Evolutionary conservation across 139 green algal genomes (phyloP).

Genomic region (Asterochloris erici): DNA sequence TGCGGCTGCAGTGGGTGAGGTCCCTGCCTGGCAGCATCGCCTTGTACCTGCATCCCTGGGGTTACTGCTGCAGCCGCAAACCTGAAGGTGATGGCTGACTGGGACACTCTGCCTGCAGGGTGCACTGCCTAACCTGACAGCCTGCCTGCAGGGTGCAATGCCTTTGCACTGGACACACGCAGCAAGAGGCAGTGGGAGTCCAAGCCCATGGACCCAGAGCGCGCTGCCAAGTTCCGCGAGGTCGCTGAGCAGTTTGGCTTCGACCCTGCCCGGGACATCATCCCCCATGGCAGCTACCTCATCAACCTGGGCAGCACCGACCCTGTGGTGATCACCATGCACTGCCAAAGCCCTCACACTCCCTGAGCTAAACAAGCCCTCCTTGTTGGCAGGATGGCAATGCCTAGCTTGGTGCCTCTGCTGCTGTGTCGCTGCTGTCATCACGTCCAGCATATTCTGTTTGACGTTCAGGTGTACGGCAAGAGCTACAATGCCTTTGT

Average conservation of each 20-base stretch:
- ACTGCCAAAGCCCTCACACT: too few species aligned
- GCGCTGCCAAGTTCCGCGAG: conserved; percentile 12
- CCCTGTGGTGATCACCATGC: conserved; percentile 1
- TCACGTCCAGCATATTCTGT: too few species aligned
- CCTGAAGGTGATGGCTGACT: background rate
- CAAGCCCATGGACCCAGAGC: background rate
- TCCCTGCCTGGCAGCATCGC: background rate
- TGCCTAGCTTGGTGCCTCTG: background rate
- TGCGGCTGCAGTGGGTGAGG: conserved; percentile 20
- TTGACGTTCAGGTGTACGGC: background rate
- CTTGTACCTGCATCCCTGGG: background rate
- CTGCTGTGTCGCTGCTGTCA: too few species aligned
- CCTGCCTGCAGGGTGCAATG: conserved; percentile 13
- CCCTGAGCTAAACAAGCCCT: background rate
- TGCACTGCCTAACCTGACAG: background rate
- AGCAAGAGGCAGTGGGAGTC: conserved; percentile 21
- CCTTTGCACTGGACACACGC: conserved; percentile 27
- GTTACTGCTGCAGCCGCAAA: background rate
- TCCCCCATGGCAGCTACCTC: conserved; percentile 31
- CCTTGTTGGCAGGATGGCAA: background rate
- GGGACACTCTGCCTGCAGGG: background rate
- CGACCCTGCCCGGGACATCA: background rate
- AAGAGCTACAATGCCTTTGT: conserved; percentile 26
- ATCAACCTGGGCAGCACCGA: conserved; percentile 35
- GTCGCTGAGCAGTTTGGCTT: conserved; percentile 22